Conservation (phyloP, 2,329 filamentous ascomycete genomes). For the Sphaerulina vaccinii region DNA sequence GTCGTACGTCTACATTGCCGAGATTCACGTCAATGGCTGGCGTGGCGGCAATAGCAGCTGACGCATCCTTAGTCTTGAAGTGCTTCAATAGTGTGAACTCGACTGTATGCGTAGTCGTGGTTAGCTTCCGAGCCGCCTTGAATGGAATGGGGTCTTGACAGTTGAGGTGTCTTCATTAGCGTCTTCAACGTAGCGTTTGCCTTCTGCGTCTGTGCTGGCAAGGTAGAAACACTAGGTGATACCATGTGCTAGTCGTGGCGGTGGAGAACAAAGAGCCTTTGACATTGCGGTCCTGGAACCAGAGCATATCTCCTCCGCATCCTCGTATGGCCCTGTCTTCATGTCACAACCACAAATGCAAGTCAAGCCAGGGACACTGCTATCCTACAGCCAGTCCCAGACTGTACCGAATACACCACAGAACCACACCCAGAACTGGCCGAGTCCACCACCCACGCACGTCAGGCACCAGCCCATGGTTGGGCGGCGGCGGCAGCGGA, state of each 20-base stretch:
- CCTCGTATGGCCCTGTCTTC: constrained; percentile 24
- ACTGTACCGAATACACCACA: constrained; percentile 54
- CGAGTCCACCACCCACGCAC: constrained; percentile 35
- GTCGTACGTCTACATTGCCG: constrained; percentile 25
- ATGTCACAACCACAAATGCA: constrained; percentile 30
- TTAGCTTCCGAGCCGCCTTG: constrained; percentile 8
- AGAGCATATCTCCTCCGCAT: too few relatives aligned
- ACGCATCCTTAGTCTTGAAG: constrained; percentile 2
- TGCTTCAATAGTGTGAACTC: constrained; percentile 21
- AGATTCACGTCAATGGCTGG: constrained; percentile 31
- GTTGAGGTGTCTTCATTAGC: constrained; percentile 14
- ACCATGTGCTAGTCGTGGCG: too few relatives aligned
- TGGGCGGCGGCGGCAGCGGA: constrained; percentile 13
- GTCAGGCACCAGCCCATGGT: constrained; percentile 34
- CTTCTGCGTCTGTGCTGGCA: too few relatives aligned
- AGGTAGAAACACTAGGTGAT: too few relatives aligned
- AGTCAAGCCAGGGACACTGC: constrained; percentile 30
- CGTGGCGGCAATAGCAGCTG: constrained; percentile 13
- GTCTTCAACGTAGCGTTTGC: constrained; percentile 13
- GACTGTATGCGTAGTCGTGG: neutral
- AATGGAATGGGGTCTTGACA: constrained; percentile 16
- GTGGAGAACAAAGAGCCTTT: too few relatives aligned
- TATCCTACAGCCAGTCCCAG: constrained; percentile 38
- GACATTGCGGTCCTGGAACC: too few relatives aligned
- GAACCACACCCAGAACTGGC: constrained; percentile 39